Conservation (phyloP, 2,329 filamentous ascomycete species). For the Chaetomiaceae sp. region DNA sequence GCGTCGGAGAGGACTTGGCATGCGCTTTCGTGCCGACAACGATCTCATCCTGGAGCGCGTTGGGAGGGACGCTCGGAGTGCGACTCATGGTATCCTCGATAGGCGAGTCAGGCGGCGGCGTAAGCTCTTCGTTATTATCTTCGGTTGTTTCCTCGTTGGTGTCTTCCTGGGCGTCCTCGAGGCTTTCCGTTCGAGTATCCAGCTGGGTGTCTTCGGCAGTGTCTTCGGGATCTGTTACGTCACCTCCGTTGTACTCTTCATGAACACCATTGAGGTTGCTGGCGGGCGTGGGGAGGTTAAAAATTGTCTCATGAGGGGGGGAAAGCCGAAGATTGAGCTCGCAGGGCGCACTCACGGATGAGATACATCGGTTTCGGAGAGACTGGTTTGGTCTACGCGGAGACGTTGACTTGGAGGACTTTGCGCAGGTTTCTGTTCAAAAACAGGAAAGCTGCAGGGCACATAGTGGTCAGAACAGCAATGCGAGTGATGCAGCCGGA, state of each 20-base stretch:
- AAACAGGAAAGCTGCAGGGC: not conserved
- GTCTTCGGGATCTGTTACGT: too few species aligned
- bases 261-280: not conserved
- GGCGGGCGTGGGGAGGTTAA: not conserved
- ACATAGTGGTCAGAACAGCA: not conserved
- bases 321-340: not conserved
- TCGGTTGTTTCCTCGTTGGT: conserved; percentile 1
- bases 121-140: conserved; percentile 34
- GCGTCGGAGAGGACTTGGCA: conserved; percentile 34
- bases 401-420: not conserved
- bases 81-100: conserved; percentile 30
- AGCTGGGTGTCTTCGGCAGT: conserved; percentile 29
- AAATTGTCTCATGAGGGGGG: too few species aligned
- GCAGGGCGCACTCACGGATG: not conserved
- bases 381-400: not conserved
- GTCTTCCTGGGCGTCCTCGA: not conserved
- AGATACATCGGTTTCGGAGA: not conserved
- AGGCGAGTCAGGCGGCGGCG: conserved; percentile 35
- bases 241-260: not conserved
- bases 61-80: conserved; percentile 34
- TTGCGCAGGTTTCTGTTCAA: not conserved
- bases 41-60: conserved; percentile 46
- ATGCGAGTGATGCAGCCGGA: too few species aligned
- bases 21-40: conserved; percentile 43
- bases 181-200: not conserved